These are phyloP conservation scores for Skeletonema potamos DNA, from an alignment of 108 stramenopile species.

Conservation along the genomic window DNA sequence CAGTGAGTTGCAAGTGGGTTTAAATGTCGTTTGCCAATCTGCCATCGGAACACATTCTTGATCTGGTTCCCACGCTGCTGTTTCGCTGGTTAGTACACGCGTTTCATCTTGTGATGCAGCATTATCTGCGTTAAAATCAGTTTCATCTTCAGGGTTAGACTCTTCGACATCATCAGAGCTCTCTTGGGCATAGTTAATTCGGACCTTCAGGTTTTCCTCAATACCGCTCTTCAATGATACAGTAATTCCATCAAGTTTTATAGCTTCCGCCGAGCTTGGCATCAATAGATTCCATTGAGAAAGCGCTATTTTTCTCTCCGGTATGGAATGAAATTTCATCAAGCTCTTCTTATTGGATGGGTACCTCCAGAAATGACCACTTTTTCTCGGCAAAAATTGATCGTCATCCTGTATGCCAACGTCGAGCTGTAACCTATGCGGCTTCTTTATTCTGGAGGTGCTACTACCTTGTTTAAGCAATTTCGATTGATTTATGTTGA, in stretches of 20 bases:
- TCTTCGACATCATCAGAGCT: background rate
- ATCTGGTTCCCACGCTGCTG: slow-evolving; percentile 26
- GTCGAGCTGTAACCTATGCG: background rate
- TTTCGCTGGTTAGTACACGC: background rate
- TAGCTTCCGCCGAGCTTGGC: background rate
- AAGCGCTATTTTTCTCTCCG: background rate
- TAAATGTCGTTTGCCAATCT: slow-evolving; percentile 54
- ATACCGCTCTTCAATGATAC: background rate
- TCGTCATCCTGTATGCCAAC: background rate
- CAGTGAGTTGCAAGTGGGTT: slow-evolving; percentile 50
- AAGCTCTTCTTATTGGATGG: background rate
- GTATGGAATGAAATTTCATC: background rate
- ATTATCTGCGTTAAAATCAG: background rate
- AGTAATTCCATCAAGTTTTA: background rate
- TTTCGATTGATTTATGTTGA: background rate
- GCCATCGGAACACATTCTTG: slow-evolving; percentile 61
- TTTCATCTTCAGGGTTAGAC: background rate
- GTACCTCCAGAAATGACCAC: background rate
- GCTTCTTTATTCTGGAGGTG: background rate
- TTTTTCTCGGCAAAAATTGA: background rate
- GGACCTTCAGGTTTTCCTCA: background rate
- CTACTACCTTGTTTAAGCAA: background rate
- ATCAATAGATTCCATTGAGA: background rate
- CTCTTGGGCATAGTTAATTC: background rate
- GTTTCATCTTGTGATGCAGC: background rate